phyloP scores from a whole-genome alignment of 2,329 filamentous ascomycete genomes.

The Simplicillium sp. region DNA sequence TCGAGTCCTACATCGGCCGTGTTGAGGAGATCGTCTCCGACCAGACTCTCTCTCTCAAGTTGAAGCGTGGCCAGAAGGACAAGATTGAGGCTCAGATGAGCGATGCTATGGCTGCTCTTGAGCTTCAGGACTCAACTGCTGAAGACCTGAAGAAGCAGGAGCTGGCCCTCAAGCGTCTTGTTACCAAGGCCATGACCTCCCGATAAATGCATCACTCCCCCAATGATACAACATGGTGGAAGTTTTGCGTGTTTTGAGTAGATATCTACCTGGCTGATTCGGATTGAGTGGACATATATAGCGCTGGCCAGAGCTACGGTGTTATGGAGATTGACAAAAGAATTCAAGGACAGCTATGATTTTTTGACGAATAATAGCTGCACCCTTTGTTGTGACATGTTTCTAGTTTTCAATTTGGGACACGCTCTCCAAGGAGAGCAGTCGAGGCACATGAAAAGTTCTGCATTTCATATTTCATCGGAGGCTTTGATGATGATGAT shows the following conservation, averaged over 20 bases:
- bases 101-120: conserved; percentile 95
- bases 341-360: not conserved
- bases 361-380: conserved; percentile 6
- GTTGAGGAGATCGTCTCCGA: conserved; percentile 99
- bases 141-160: conserved; percentile 99
- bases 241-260: not conserved
- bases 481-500: conserved; percentile 12
- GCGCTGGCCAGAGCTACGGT: too few species aligned
- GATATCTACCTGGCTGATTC: not conserved
- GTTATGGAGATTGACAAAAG: too few species aligned
- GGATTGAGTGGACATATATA: too few species aligned
- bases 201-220: conserved; percentile 47
- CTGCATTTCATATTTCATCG: conserved; percentile 20
- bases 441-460: conserved; percentile 25
- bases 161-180: conserved; percentile 90
- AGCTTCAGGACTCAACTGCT: conserved; percentile 82
- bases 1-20: conserved; percentile 96
- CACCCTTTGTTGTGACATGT: conserved; percentile 17
- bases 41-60: conserved; percentile 88
- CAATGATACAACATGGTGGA: not conserved
- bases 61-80: conserved; percentile 99
- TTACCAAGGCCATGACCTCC: conserved; percentile 96
- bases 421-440: conserved; percentile 18
- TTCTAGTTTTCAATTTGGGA: conserved; percentile 17
- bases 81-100: conserved; percentile 97